Evolutionary conservation across 441 rosid genomes (phyloP), one percentile per base, ranked within the genome.

Genomic region (Jatropha multifida): DNA sequence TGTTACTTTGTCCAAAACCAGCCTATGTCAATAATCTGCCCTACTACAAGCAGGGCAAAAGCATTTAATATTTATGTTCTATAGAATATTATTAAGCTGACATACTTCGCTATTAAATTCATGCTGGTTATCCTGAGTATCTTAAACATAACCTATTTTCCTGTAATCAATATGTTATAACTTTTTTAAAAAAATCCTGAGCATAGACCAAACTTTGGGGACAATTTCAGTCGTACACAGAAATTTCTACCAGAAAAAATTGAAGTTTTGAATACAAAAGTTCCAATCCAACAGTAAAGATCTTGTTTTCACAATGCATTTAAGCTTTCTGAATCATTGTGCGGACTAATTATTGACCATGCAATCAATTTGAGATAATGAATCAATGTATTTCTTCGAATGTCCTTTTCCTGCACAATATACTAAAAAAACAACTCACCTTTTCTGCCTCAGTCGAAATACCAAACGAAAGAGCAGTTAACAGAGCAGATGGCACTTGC

Each of bases 371-470:
- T 48, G 44, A 55, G 17, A 52, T 8, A 59, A 41, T 41, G 66
- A 69, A 48, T 69, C 40, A 7, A 13, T 49, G 20, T 48, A 27
- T 56, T 68, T 67, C 61, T 46, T 12, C 13, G 10, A 32, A 46
- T 4, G 42, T 67, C 8, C 8, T 65, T 66, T 66, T 44, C 9
- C 17, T 3, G 10, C 32, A 41, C 14, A 12, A 42, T 13, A 48
- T 23, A 18, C 27, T 3, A 51, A 20, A 42, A 49, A n/a, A 11
- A 52, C 23, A 52, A 77, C 89, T 85, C 80, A 89, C 99, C 59
- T 81, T 84, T 69, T 95, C 97, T 40, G 68, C 48, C 38, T 89
- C 85, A 1, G 79, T 87, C 13, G 90, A 82, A 81, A 95, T 80
- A 77, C 89, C 80, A 75, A 95, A 90, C 32, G 58, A 62, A 51